Evolutionary conservation across 768 basidiomycete genomes (phyloP).

Genomic region (Russula sp.): DNA sequence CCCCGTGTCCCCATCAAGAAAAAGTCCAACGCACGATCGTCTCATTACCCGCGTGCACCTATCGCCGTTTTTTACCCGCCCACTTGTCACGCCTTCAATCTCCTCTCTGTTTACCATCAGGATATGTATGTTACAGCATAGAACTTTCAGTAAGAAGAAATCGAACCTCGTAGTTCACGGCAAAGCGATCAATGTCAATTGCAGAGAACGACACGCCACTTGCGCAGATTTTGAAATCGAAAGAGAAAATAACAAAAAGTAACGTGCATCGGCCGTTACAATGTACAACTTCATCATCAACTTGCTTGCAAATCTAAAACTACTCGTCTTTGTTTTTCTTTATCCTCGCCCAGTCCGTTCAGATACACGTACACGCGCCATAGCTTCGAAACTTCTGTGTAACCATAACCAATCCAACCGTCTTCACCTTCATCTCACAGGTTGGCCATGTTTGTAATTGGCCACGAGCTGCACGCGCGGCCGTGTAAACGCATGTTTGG

Average conservation of each 20-base stretch:
- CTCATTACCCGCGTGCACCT: background rate
- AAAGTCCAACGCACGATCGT: background rate
- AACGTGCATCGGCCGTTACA: background rate
- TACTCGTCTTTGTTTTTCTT: background rate
- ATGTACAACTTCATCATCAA: background rate
- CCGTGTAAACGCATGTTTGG: background rate
- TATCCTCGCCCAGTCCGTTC: background rate
- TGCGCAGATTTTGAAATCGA: background rate
- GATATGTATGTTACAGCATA: slow-evolving; percentile 3
- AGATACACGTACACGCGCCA: slow-evolving; percentile 11
- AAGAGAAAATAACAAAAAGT: background rate
- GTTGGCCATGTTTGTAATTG: slow-evolving; percentile 58
- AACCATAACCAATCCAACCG: slow-evolving; percentile 5
- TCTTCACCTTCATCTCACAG: slow-evolving; percentile 33
- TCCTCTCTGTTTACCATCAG: background rate
- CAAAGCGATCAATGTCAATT: background rate
- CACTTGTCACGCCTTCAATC: background rate
- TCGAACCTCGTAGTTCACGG: background rate
- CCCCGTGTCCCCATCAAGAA: background rate
- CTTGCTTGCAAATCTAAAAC: slow-evolving; percentile 1
- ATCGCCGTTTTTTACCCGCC: background rate
- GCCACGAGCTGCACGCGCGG: slow-evolving; percentile 53
- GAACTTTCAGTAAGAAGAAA: slow-evolving; percentile 1
- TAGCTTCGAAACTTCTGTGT: slow-evolving; percentile 5
- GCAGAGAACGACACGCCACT: background rate